These are phyloP conservation scores for Xylaria sp. DNA, from an alignment of 2,329 filamentous ascomycete species.

Conservation along the genomic window DNA sequence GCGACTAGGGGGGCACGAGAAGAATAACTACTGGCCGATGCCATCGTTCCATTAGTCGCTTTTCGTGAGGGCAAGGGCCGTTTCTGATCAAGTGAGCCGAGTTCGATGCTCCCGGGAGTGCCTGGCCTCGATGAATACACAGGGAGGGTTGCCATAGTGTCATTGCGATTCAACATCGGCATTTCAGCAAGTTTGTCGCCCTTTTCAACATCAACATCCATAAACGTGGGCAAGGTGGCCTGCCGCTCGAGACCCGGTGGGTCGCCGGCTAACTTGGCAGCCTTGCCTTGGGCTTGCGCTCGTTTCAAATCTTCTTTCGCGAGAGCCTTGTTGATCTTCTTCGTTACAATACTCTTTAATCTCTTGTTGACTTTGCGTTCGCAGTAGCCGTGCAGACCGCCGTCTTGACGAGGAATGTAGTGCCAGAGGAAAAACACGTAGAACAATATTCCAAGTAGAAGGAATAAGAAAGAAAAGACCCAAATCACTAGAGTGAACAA, in stretches of 20 bases:
- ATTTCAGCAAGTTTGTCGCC: constrained; percentile 66
- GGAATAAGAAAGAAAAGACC: constrained; percentile 80
- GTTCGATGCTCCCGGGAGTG: constrained; percentile 65
- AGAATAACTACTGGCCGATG: constrained; percentile 69
- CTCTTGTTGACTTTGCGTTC: constrained; percentile 90
- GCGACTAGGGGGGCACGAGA: constrained; percentile 72
- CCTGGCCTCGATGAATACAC: constrained; percentile 69
- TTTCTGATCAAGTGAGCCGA: constrained; percentile 64
- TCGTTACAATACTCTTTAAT: constrained; percentile 83
- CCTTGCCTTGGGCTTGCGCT: constrained; percentile 61
- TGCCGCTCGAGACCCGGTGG: constrained; percentile 63
- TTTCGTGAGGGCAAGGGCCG: constrained; percentile 59
- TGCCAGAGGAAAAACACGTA: constrained; percentile 93
- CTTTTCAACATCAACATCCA: constrained; percentile 57
- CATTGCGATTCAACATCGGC: constrained; percentile 68
- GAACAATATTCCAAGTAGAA: constrained; percentile 79
- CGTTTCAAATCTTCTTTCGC: constrained; percentile 77
- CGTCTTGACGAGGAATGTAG: constrained; percentile 85
- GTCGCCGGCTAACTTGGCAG: constrained; percentile 66
- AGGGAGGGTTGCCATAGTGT: constrained; percentile 71
- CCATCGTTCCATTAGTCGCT: constrained; percentile 60
- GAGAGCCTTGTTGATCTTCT: constrained; percentile 89
- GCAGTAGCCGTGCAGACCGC: constrained; percentile 85
- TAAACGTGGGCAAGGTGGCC: constrained; percentile 75
- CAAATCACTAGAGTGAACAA: constrained; percentile 90